These are phyloP conservation scores for Gracilaria caudata DNA, from an alignment of 23 red algal genomes.

Conservation along the genomic window DNA sequence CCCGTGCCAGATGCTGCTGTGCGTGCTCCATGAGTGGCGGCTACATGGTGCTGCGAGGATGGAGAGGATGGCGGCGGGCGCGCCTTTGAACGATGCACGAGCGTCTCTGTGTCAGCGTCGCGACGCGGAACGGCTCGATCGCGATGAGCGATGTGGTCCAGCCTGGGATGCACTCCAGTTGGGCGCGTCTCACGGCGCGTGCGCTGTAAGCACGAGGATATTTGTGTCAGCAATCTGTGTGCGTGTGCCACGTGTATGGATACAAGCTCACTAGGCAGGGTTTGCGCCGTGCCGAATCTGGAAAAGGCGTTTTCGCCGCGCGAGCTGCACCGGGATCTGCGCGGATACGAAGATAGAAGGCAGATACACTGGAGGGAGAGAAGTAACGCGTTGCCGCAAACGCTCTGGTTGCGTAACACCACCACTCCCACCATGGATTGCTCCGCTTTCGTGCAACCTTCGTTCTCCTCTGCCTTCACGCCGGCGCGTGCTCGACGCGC, in stretches of 20 bases:
- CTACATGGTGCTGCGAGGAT: not conserved
- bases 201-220: not conserved
- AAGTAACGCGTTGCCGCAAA: too few species aligned
- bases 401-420: not conserved
- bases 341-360: too few species aligned
- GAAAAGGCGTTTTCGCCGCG: not conserved
- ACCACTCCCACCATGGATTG: not conserved
- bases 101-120: slow-evolving; percentile 13
- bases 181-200: slow-evolving; percentile 4
- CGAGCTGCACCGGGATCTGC: slow-evolving; percentile 1
- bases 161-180: not conserved
- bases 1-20: not conserved
- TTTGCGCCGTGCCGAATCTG: not conserved
- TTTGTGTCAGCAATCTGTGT: not conserved
- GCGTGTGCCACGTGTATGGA: not conserved
- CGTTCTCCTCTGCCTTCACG: slow-evolving; percentile 13
- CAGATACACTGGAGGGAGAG: too few species aligned
- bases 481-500: not conserved
- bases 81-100: slow-evolving; percentile 23
- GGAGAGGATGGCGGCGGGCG: not conserved
- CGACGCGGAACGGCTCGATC: not conserved
- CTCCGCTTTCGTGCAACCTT: slow-evolving; percentile 20
- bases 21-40: not conserved
- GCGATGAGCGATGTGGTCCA: not conserved
- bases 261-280: not conserved